Evolutionary conservation across 108 stramenopile genomes (phyloP).

Genomic region (Cyclotella cryptica): DNA sequence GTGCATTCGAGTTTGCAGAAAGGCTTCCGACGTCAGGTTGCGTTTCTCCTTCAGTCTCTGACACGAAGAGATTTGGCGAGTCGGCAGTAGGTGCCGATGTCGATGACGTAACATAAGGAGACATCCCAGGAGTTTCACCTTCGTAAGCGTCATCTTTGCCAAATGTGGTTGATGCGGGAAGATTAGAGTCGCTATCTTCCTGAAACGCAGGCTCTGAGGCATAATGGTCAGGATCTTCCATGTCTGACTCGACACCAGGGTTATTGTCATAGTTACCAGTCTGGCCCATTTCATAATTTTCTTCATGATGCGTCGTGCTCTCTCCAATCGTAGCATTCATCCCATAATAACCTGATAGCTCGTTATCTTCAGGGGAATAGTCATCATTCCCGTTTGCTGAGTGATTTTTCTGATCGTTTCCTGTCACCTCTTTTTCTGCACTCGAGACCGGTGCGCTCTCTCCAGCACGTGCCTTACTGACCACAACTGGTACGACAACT

Average conservation of each 20-base stretch:
- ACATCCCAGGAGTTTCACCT: too few relatives aligned
- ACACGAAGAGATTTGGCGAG: not conserved
- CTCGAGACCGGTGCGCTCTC: not conserved
- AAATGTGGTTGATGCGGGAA: too few relatives aligned
- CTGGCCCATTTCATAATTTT: not conserved
- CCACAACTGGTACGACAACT: not conserved
- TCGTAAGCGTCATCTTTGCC: too few relatives aligned
- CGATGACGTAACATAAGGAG: too few relatives aligned
- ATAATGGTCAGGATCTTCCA: not conserved
- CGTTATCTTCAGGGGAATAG: not conserved
- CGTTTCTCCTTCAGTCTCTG: not conserved
- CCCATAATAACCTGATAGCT: too few relatives aligned
- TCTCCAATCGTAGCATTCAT: not conserved
- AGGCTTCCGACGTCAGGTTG: not conserved
- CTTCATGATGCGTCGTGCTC: not conserved
- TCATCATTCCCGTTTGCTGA: not conserved
- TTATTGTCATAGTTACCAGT: not conserved
- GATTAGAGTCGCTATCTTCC: too few relatives aligned
- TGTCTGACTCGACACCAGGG: not conserved
- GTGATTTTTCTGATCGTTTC: not conserved
- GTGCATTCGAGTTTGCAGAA: not conserved
- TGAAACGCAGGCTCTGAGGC: too few relatives aligned
- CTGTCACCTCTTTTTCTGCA: not conserved
- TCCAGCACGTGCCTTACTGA: slow-evolving; percentile 9
- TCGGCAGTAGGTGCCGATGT: not conserved